A percentile compares a stretch with the other conserved stretches of the same genome.
Conservation (phyloP, 1,139 yeast genomes). For the Debaryomycetaceae sp. region DNA sequence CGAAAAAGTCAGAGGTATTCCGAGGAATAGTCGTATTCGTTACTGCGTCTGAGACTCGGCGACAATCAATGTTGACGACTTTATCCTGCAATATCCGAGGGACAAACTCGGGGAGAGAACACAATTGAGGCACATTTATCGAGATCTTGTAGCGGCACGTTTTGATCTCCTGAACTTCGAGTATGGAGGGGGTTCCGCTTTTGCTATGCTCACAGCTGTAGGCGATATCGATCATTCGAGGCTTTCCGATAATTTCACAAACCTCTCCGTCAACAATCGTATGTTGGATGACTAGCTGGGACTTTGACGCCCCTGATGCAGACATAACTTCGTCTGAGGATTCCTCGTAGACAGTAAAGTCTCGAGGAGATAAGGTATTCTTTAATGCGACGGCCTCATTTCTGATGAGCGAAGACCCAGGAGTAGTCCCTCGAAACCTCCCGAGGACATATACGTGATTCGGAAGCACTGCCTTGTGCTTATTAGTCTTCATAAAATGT, state of each 20-base stretch:
- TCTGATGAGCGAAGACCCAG: constrained; percentile 9
- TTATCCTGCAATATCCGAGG: constrained; percentile 26
- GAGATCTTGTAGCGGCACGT: constrained; percentile 64
- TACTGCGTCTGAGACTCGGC: constrained; percentile 7
- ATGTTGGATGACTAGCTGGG: constrained; percentile 37
- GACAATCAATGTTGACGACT: constrained; percentile 31
- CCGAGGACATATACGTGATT: constrained; percentile 37
- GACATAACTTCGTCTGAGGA: constrained; percentile 7
- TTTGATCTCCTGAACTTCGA: constrained; percentile 47
- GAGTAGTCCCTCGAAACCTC: constrained; percentile 18
- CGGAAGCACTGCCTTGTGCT: constrained; percentile 26
- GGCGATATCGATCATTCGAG: constrained; percentile 52
- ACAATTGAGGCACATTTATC: constrained; percentile 49
- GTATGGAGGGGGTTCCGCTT: constrained; percentile 20
- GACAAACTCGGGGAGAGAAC: constrained; percentile 39
- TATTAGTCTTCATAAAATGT: constrained; percentile 12
- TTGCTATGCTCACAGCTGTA: constrained; percentile 51
- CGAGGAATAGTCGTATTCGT: background rate
- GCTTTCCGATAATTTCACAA: constrained; percentile 63
- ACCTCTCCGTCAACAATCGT: constrained; percentile 47
- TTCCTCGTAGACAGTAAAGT: constrained; percentile 14
- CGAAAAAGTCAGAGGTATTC: background rate
- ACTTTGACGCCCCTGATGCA: constrained; percentile 4
- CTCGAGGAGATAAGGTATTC: constrained; percentile 6
- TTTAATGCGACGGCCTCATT: constrained; percentile 12